A percentile compares a stretch with the other conserved stretches of the same genome.
Conservation (phyloP, 805 yeast species). For the Yamadazyma paraphyllophila region DNA sequence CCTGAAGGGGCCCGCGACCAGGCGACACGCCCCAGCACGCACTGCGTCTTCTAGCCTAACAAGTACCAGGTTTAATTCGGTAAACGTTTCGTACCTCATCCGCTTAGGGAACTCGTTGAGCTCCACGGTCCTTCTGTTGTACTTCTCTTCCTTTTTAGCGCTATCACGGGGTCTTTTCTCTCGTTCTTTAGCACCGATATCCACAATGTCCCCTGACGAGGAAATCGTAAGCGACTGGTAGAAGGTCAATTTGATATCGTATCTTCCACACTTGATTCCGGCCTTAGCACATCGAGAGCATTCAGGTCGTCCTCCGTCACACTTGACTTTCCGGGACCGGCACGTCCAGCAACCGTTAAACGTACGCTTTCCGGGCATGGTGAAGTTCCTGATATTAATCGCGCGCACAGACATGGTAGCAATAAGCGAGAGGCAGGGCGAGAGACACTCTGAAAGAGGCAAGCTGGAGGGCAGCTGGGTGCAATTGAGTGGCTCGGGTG, state of each 20-base stretch:
- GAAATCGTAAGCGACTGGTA: constrained; percentile 37
- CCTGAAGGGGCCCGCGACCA: constrained; percentile 25
- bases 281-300: constrained; percentile 49
- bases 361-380: constrained; percentile 23
- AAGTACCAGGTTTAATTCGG: constrained; percentile 38
- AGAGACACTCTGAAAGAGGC: too few relatives aligned
- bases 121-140: constrained; percentile 46
- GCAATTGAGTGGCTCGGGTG: too few relatives aligned
- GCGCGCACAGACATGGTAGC: not conserved
- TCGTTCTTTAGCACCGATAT: constrained; percentile 12
- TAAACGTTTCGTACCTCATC: constrained; percentile 36
- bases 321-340: constrained; percentile 50
- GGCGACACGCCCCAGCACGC: constrained; percentile 5
- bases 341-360: constrained; percentile 60
- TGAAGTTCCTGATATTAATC: not conserved
- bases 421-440: not conserved
- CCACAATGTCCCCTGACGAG: constrained; percentile 15
- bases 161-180: not conserved
- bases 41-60: constrained; percentile 26
- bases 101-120: constrained; percentile 39
- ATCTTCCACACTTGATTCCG: constrained; percentile 47
- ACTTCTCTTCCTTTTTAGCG: constrained; percentile 21
- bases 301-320: constrained; percentile 46
- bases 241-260: constrained; percentile 49
- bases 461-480: too few relatives aligned